phyloP scores from a whole-genome alignment of 345 rosid genomes.

The Cardamine chenopodiifolia region DNA sequence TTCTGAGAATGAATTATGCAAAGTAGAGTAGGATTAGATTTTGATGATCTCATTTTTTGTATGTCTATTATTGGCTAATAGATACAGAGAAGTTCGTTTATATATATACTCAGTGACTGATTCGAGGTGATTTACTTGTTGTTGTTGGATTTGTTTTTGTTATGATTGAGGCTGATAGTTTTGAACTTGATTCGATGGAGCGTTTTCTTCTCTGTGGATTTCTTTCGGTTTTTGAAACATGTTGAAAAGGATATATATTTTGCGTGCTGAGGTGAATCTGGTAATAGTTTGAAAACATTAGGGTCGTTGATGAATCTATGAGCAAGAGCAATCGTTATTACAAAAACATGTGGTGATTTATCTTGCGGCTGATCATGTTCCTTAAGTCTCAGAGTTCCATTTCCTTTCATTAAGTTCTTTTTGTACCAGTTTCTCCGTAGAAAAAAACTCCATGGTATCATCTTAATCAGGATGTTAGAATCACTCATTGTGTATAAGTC shows the following conservation, averaged over 20 bases:
- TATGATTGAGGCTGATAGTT: neutral
- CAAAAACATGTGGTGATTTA: neutral
- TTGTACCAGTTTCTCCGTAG: neutral
- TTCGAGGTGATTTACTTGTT: neutral
- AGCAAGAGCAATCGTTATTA: neutral
- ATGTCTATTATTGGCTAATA: neutral
- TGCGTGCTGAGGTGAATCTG: neutral
- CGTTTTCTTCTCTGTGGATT: neutral
- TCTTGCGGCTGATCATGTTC: neutral
- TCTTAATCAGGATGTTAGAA: neutral
- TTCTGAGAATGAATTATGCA: constrained; percentile 4
- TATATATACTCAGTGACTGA: neutral
- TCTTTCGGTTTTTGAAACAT: neutral
- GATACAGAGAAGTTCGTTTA: neutral
- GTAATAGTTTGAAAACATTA: neutral
- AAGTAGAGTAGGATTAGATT: neutral
- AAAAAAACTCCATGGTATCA: neutral
- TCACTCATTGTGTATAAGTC: constrained; percentile 4
- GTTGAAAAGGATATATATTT: constrained; percentile 16
- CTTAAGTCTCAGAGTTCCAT: neutral
- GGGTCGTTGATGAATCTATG: neutral
- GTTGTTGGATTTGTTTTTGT: neutral
- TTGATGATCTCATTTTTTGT: constrained; percentile 8
- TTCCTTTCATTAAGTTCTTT: neutral
- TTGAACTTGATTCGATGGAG: neutral